These are phyloP conservation scores for Plectranthus barbatus DNA, from an alignment of 257 asterid genomes.

Conservation along the genomic window DNA sequence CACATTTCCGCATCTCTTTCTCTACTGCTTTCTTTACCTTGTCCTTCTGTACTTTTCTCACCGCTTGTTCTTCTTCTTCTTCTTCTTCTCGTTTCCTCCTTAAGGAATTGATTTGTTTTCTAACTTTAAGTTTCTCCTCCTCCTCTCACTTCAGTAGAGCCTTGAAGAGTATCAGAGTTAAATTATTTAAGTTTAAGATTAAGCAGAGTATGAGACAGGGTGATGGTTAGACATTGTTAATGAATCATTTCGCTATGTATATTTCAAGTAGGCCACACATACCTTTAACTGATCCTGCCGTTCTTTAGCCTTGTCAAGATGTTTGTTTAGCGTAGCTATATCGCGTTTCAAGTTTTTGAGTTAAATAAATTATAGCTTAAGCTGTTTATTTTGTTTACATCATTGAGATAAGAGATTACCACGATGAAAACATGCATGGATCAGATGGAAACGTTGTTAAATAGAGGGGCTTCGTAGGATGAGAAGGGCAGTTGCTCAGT, in stretches of 20 bases:
- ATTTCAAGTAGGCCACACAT: constrained; percentile 3
- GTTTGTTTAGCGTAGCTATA: constrained; percentile 17
- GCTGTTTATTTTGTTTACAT: too few species aligned
- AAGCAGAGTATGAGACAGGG: too few species aligned
- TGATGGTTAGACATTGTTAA: too few species aligned
- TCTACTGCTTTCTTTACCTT: constrained; percentile 36
- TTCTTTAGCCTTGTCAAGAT: constrained; percentile 33
- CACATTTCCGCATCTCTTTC: constrained; percentile 21
- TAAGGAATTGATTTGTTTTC: constrained; percentile 13
- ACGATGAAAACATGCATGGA: too few species aligned
- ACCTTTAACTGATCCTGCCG: constrained; percentile 60
- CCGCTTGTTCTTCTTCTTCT: constrained; percentile 32
- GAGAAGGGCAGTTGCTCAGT: too few species aligned
- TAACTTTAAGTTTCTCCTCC: constrained; percentile 30
- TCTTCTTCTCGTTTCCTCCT: constrained; percentile 33
- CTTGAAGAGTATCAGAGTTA: constrained; percentile 29
- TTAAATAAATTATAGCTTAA: too few species aligned
- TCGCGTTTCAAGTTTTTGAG: constrained; percentile 22
- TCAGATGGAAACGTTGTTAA: too few species aligned
- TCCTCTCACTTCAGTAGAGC: constrained; percentile 49
- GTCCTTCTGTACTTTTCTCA: too few species aligned
- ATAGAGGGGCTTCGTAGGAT: too few species aligned
- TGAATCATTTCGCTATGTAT: too few species aligned
- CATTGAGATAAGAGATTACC: too few species aligned
- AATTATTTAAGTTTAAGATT: too few species aligned